Evolutionary conservation across 1,139 yeast genomes (phyloP).

Genomic region (Saccharomyces hybrid): DNA sequence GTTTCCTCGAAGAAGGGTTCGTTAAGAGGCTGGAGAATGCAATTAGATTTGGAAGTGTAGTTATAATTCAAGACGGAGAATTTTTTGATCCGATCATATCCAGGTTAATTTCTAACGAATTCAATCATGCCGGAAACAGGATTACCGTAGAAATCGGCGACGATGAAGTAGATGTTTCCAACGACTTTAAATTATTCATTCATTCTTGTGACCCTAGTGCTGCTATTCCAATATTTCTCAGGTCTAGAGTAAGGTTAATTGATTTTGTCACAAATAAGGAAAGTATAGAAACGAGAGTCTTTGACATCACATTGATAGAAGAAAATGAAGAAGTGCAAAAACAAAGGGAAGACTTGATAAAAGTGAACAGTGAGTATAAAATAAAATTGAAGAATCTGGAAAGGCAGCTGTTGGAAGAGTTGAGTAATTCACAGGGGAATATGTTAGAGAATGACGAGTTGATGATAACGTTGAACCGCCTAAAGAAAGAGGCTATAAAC

Average conservation of each 20-base stretch:
- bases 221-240: conserved; percentile 45
- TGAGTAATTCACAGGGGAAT: conserved; percentile 53
- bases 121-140: conserved; percentile 64
- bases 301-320: conserved; percentile 48
- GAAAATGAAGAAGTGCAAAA: conserved; percentile 63
- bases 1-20: conserved; percentile 67
- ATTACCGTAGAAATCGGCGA: conserved; percentile 53
- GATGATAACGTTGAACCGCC: conserved; percentile 50
- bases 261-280: conserved; percentile 67
- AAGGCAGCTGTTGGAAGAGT: conserved; percentile 47
- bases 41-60: conserved; percentile 69
- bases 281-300: conserved; percentile 55
- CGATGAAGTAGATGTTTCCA: conserved; percentile 58
- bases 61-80: conserved; percentile 74
- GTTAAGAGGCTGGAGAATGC: conserved; percentile 70
- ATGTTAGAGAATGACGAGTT: conserved; percentile 63
- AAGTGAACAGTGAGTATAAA: conserved; percentile 54
- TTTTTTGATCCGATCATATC: conserved; percentile 66
- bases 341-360: conserved; percentile 46
- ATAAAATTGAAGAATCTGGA: conserved; percentile 52
- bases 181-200: conserved; percentile 53
- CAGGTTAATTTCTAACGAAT: conserved; percentile 54
- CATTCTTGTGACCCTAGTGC: conserved; percentile 54
- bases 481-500: conserved; percentile 56
- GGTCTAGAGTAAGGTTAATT: conserved; percentile 53